phyloP scores from a whole-genome alignment of 176 grass and related monocot genomes.

The Avena atlantica region DNA sequence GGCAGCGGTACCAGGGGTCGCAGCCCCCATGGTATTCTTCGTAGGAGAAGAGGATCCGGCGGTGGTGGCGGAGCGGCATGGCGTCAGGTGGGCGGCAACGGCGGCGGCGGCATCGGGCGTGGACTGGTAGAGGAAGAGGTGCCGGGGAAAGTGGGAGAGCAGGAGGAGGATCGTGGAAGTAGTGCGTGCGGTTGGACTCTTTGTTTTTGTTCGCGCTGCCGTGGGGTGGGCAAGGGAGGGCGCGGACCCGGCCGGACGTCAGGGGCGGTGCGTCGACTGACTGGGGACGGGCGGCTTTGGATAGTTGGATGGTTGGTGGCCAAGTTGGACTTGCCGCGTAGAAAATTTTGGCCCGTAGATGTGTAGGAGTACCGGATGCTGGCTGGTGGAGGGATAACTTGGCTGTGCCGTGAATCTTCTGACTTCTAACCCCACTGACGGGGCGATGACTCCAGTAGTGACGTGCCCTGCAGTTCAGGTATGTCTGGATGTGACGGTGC shows the following conservation, averaged over 20 bases:
- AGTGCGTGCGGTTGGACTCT: slow-evolving; percentile 27
- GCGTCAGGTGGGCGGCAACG: slow-evolving; percentile 22
- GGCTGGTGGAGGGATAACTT: background rate
- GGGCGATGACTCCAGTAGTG: background rate
- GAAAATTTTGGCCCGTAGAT: slow-evolving; percentile 4
- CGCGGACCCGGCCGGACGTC: background rate
- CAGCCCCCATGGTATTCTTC: background rate
- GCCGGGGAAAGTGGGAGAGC: slow-evolving; percentile 39
- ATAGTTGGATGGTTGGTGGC: slow-evolving; percentile 37
- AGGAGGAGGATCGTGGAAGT: slow-evolving; percentile 24
- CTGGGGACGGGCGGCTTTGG: slow-evolving; percentile 7
- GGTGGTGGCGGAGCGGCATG: slow-evolving; percentile 25
- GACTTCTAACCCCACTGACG: background rate
- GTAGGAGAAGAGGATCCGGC: background rate
- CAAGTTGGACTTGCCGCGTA: slow-evolving; percentile 42
- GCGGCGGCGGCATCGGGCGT: slow-evolving; percentile 36
- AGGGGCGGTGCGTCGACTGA: slow-evolving; percentile 21
- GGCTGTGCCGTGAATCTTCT: background rate
- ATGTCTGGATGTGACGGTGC: background rate
- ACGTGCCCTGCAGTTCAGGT: background rate
- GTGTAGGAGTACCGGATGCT: background rate
- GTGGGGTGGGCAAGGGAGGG: background rate
- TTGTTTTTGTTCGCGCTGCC: slow-evolving; percentile 5
- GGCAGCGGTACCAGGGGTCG: background rate
- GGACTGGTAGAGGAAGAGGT: background rate